These are phyloP conservation scores for Pseudogymnoascus sp. DNA, from an alignment of 2,329 filamentous ascomycete genomes.

Conservation along the genomic window DNA sequence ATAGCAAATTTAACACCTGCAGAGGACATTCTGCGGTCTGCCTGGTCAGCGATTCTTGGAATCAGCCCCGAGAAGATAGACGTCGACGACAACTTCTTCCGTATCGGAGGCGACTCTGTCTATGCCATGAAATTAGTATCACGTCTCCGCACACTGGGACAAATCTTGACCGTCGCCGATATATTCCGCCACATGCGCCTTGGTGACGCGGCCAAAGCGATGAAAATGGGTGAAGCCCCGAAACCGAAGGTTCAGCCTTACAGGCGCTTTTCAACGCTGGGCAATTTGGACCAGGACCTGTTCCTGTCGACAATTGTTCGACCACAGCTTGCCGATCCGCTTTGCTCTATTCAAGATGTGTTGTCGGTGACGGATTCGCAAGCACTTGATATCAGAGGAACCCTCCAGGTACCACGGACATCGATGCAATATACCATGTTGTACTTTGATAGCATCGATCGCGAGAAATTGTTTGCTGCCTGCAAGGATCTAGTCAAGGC, in stretches of 20 bases:
- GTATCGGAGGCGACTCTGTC: slow-evolving; percentile 31
- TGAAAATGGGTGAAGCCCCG: slow-evolving; percentile 25
- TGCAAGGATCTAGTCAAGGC: slow-evolving; percentile 26
- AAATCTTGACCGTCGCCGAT: slow-evolving; percentile 34
- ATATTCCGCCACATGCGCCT: slow-evolving; percentile 31
- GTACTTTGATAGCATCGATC: slow-evolving; percentile 27
- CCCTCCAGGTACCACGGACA: slow-evolving; percentile 26
- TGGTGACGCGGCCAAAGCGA: slow-evolving; percentile 20
- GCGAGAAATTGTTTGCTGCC: slow-evolving; percentile 19
- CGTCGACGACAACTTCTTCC: slow-evolving; percentile 33
- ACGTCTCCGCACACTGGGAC: slow-evolving; percentile 17
- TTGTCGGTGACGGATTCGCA: slow-evolving; percentile 33
- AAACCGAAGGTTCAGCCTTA: slow-evolving; percentile 21
- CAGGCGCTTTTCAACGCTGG: slow-evolving; percentile 31
- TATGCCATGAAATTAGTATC: slow-evolving; percentile 39
- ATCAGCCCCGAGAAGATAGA: slow-evolving; percentile 24
- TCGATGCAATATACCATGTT: slow-evolving; percentile 33
- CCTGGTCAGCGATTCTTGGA: slow-evolving; percentile 26
- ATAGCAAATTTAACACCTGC: slow-evolving; percentile 27
- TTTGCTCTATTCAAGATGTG: slow-evolving; percentile 32
- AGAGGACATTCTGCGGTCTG: slow-evolving; percentile 29
- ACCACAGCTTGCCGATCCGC: slow-evolving; percentile 29
- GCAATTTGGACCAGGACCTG: slow-evolving; percentile 22
- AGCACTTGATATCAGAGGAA: slow-evolving; percentile 34
- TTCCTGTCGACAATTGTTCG: slow-evolving; percentile 30